Base-by-base conservation (phyloP, 768 basidiomycete genomes). In the Boletus rufocinnamomeus region DNA sequence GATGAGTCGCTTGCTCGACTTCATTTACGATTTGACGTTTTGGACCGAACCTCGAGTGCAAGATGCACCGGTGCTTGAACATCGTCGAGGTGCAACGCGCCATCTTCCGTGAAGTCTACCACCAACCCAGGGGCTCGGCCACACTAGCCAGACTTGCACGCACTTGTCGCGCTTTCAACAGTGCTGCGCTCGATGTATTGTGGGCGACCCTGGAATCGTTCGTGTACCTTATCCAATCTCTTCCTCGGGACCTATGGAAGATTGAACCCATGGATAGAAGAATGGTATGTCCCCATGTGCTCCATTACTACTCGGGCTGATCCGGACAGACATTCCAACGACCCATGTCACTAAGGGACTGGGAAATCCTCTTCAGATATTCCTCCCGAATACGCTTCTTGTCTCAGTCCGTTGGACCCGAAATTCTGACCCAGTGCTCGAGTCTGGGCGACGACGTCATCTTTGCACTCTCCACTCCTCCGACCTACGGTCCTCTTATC, bases 191-290 rank as follows among this genome's bases (percentile, higher is more conserved):
- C 27, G 70, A 72, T 53, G 52, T 62, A 2, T 27, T 72, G 43
- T 72, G 72, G 70, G 58, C 35, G 9, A 19, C 32, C 10, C 50
- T 68, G 60, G 56, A 64, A 40, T 68, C 63, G 4, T 63, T 72
- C 56, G 35, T 58, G n/a, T 34, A 50, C 21, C 63, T 73, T 44
- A 27, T 72, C 21, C 57, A 57, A 46, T 66, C 64, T 45, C 66
- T 72, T 55, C 72, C 71, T 41, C 68, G 50, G 44, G 70, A 72
- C 52, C 53, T 73, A 7, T 72, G 70, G 72, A 64, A 21, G 56
- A 51, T 57, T 2, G 53, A 71, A 7, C 21, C 30, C 30, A 7
- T 1, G 11, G 44, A 57, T 14, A 45, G 23, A 53, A 59, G 8
- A 45, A 10, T 69, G 50, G 68, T 66, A n/a, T 17, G 63, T 62